Conservation (phyloP, 1,284 basidiomycete species). For the Naganishia sp. region DNA sequence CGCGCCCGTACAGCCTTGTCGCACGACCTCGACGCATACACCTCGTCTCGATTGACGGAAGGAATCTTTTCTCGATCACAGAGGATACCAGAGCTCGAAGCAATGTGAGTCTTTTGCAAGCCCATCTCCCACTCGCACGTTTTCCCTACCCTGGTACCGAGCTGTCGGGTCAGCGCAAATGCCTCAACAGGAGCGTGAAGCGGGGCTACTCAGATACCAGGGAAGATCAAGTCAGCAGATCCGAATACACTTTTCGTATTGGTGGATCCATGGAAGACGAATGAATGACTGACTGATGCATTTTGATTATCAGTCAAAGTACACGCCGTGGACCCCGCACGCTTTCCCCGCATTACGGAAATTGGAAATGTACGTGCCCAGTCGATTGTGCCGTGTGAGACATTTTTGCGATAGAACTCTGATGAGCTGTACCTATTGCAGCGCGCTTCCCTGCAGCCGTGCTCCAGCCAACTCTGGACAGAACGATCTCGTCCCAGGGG, state of each 20-base stretch:
- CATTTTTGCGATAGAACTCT: constrained; percentile 16
- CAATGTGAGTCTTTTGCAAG: too few species aligned
- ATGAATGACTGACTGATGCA: constrained; percentile 2
- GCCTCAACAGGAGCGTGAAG: not conserved
- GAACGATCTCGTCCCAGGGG: not conserved
- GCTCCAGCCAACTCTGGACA: constrained; percentile 13
- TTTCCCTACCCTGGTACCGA: too few species aligned
- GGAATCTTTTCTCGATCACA: too few species aligned
- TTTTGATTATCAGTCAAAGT: constrained; percentile 4
- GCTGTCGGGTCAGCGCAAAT: constrained; percentile 3
- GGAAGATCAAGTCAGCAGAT: constrained; percentile 7
- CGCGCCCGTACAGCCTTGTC: too few species aligned
- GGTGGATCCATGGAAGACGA: not conserved
- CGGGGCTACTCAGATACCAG: not conserved
- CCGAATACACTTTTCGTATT: constrained; percentile 7
- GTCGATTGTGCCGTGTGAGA: constrained; percentile 11
- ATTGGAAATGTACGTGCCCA: not conserved
- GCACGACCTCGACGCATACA: too few species aligned
- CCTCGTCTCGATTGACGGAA: too few species aligned
- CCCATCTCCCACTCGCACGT: too few species aligned
- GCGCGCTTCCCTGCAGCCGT: not conserved
- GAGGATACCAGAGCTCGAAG: too few species aligned
- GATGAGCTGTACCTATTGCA: constrained; percentile 2
- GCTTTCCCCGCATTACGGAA: not conserved
- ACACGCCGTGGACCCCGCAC: not conserved